Evolutionary conservation across 1,139 yeast genomes (phyloP).

Genomic region (Suhomyces chickasaworum): DNA sequence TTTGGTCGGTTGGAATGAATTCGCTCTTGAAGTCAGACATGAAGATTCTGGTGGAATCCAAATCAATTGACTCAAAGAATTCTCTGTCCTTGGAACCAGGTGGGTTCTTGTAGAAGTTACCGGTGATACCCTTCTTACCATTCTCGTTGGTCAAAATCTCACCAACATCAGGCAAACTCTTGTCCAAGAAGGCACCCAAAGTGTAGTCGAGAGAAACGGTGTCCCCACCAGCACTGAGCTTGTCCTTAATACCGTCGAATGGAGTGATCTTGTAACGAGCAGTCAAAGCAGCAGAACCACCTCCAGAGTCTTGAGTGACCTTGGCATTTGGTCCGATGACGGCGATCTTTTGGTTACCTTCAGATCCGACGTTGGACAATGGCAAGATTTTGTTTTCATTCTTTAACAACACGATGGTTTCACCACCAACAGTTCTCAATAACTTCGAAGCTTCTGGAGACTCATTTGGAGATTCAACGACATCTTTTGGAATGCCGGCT

Average conservation of each 20-base stretch:
- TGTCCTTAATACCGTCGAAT: constrained; percentile 38
- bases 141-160: constrained; percentile 20
- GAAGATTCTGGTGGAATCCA: constrained; percentile 39
- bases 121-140: constrained; percentile 43
- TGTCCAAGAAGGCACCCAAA: constrained; percentile 36
- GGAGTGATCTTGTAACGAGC: constrained; percentile 52
- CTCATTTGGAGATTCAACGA: constrained; percentile 42
- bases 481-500: constrained; percentile 46
- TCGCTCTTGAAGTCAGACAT: constrained; percentile 50
- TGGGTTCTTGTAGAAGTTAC: constrained; percentile 39
- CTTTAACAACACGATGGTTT: constrained; percentile 54
- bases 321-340: constrained; percentile 57
- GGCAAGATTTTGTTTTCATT: constrained; percentile 50
- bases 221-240: constrained; percentile 16
- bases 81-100: constrained; percentile 38
- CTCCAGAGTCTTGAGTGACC: constrained; percentile 47
- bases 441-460: constrained; percentile 46
- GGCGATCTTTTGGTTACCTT: constrained; percentile 36
- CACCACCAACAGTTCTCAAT: constrained; percentile 52
- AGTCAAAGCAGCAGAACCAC: constrained; percentile 53
- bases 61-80: constrained; percentile 36
- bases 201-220: constrained; percentile 25
- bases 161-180: constrained; percentile 35
- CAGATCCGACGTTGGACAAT: constrained; percentile 30
- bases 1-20: constrained; percentile 25